Evolutionary conservation across 768 basidiomycete species (phyloP).

Genomic region (Leccinum boreale): DNA sequence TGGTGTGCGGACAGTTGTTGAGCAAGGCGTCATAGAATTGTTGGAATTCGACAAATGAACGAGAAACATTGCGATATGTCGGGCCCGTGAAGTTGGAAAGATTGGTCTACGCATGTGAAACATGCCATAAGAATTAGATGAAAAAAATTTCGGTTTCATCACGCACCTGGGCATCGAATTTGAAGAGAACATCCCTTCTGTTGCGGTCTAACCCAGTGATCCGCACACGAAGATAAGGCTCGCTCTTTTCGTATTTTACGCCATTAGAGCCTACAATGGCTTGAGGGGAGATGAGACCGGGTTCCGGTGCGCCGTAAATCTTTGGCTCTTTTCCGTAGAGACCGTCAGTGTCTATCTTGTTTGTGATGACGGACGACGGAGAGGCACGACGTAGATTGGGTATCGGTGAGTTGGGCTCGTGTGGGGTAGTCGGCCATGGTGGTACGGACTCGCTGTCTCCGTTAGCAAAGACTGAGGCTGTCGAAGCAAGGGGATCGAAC

Average conservation of each 20-base stretch:
- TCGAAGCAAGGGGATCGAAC: constrained; percentile 72
- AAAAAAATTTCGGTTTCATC: neutral
- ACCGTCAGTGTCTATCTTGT: constrained; percentile 52
- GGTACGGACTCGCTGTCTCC: constrained; percentile 44
- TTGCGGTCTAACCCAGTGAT: constrained; percentile 93
- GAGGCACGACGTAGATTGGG: constrained; percentile 66
- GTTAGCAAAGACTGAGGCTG: constrained; percentile 52
- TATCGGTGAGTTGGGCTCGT: constrained; percentile 65
- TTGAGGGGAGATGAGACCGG: constrained; percentile 77
- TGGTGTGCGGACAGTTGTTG: constrained; percentile 91
- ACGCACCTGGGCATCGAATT: constrained; percentile 89
- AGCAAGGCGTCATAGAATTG: constrained; percentile 90
- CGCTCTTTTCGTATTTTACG: constrained; percentile 64
- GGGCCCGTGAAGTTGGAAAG: constrained; percentile 86
- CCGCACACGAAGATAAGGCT: constrained; percentile 84
- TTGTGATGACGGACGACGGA: constrained; percentile 45
- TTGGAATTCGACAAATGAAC: constrained; percentile 94
- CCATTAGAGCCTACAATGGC: constrained; percentile 67
- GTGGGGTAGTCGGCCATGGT: constrained; percentile 83
- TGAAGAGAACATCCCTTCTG: constrained; percentile 88
- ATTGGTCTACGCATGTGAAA: constrained; percentile 65
- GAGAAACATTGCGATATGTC: constrained; percentile 89
- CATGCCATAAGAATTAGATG: constrained; percentile 1
- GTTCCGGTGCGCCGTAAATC: constrained; percentile 84
- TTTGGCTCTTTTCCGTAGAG: constrained; percentile 77